Base-by-base conservation (phyloP, 495 filamentous ascomycete species). In the Lichenothelia convexa region DNA sequence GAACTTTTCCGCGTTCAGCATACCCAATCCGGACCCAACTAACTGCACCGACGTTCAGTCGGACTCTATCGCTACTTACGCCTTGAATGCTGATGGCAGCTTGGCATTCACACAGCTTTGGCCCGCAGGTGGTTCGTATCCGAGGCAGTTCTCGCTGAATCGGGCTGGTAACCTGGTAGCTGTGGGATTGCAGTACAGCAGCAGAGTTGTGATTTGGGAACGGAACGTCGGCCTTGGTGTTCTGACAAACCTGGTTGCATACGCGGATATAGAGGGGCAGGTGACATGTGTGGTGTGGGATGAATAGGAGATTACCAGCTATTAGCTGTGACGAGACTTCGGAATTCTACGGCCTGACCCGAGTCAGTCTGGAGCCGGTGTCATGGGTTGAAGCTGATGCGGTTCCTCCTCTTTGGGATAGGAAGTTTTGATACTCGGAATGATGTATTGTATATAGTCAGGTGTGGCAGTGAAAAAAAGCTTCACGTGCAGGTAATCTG, bases 61-160 rank as follows among this genome's bases (percentile, higher is more conserved):
- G 9, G 67, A 71, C 51, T 61, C 62, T 0, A 41, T 71, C 4
- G 45, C 61, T 5, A 48, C 56, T 0, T 71, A 58, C 48, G 24
- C 19, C 15, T 42, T 56, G 5, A 33, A 30, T 3, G 12, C 32
- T 0, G 44, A 49, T 32, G 53, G 47, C 20, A 48, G 43, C 8
- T 41, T 61, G 13, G 29, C 13, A 5, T 63, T 59, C 36, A 22
- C 44, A 2, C 50, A 52, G 6, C 39, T 61, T 8, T 47, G 40
- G 29, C 62, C 58, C 1, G 50, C 54, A 5, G 61, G 57, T 32
- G 63, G 63, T 2, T 40, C 32, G 12, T 55, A 46, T 43, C 55
- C 57, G 3, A 48, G 63, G 2, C 45, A 54, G 18, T 64, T 63
- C 44, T 48, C 49, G 23, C 39, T 62, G 7, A 47, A 54, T 27